A percentile compares a stretch with the other conserved stretches of the same genome.
These are phyloP conservation scores for Fusarium napiforme DNA, from an alignment of 2,329 filamentous ascomycete species.

Conservation along the genomic window DNA sequence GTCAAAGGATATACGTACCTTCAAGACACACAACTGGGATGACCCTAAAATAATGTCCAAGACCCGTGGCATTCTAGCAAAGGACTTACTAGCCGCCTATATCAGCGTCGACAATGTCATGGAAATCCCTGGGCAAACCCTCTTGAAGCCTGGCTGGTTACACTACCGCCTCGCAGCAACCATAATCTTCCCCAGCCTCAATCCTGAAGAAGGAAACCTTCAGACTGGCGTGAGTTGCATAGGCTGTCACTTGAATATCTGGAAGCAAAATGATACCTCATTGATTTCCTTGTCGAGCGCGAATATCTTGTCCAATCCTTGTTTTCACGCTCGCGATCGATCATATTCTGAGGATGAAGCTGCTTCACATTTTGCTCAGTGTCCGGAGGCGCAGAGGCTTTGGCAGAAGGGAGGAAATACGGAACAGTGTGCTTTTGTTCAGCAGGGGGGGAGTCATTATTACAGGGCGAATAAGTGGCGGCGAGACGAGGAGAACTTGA, in stretches of 20 bases:
- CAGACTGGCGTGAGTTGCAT: conserved; percentile 5
- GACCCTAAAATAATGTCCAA: background rate
- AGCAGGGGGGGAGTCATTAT: background rate
- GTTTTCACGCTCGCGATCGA: background rate
- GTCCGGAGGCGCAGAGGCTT: background rate
- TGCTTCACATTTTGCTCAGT: background rate
- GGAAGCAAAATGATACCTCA: rapidly evolving
- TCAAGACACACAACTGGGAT: background rate
- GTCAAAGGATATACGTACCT: rapidly evolving
- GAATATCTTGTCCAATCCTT: background rate
- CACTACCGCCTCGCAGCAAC: background rate
- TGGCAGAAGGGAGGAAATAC: background rate
- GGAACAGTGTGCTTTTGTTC: rapidly evolving
- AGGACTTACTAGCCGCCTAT: background rate
- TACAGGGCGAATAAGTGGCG: rapidly evolving
- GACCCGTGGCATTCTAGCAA: background rate
- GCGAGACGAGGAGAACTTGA: background rate
- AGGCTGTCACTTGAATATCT: background rate
- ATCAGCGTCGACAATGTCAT: rapidly evolving
- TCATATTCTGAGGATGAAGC: background rate
- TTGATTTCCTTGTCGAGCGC: background rate
- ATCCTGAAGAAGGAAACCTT: background rate
- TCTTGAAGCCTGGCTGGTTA: background rate
- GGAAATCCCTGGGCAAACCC: rapidly evolving
- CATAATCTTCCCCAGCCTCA: background rate